Conservation (phyloP, 1,284 basidiomycete species). For the Tausonia pullulans region DNA sequence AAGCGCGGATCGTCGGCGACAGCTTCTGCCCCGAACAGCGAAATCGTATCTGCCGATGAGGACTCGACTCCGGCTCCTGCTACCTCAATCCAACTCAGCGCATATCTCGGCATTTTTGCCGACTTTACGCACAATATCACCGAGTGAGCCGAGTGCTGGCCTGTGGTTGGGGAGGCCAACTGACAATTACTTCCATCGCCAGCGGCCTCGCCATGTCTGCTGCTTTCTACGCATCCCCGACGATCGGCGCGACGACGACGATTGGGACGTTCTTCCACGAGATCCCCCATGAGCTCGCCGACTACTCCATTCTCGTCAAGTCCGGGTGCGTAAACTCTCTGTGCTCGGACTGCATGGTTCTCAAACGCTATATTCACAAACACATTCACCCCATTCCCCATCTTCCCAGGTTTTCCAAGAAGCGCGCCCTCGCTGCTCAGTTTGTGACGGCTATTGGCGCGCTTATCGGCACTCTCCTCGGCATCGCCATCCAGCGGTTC, state of each 20-base stretch:
- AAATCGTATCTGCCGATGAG: neutral
- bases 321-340: neutral
- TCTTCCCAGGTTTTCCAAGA: slow-evolving; percentile 56
- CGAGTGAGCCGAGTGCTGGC: slow-evolving; percentile 55
- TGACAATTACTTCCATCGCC: neutral
- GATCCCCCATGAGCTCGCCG: slow-evolving; percentile 83
- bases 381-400: neutral
- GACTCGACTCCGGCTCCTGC: neutral
- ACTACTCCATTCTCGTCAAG: slow-evolving; percentile 69
- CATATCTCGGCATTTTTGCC: slow-evolving; percentile 17
- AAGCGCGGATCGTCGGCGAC: slow-evolving; percentile 33
- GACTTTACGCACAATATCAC: slow-evolving; percentile 45
- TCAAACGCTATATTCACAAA: too few relatives aligned
- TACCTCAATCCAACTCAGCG: slow-evolving; percentile 52
- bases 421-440: slow-evolving; percentile 79
- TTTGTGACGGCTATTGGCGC: slow-evolving; percentile 80
- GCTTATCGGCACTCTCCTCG: slow-evolving; percentile 53
- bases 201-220: slow-evolving; percentile 53
- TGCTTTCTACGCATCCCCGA: slow-evolving; percentile 75
- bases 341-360: neutral
- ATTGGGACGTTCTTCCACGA: slow-evolving; percentile 49
- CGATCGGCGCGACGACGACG: slow-evolving; percentile 80
- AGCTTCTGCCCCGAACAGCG: slow-evolving; percentile 9
- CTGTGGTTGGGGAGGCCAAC: neutral
- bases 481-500: slow-evolving; percentile 59